A percentile compares a stretch with the other conserved stretches of the same genome.
These are phyloP conservation scores for Neurospora sp. DNA, from an alignment of 495 filamentous ascomycete genomes.

Conservation along the genomic window DNA sequence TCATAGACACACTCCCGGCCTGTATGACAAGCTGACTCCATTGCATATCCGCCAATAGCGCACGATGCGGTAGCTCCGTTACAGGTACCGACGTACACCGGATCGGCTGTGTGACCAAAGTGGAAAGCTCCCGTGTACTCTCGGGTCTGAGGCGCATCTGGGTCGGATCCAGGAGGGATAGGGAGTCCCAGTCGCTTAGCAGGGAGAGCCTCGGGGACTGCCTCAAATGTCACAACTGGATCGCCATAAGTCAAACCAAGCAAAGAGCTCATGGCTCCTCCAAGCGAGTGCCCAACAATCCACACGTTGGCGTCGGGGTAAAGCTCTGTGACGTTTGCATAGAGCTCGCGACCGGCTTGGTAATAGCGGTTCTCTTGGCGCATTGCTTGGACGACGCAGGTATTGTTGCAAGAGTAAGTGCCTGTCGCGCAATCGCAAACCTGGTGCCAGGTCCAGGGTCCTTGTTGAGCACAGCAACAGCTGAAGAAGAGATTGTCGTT, in stretches of 20 bases:
- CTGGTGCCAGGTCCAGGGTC: slow-evolving; percentile 74
- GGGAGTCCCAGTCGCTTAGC: slow-evolving; percentile 80
- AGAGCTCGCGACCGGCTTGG: slow-evolving; percentile 72
- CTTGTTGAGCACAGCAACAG: slow-evolving; percentile 92
- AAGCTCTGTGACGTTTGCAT: slow-evolving; percentile 79
- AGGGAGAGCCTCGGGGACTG: slow-evolving; percentile 79
- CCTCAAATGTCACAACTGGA: slow-evolving; percentile 82
- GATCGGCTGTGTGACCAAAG: slow-evolving; percentile 92
- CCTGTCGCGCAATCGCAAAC: slow-evolving; percentile 83
- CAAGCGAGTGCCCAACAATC: slow-evolving; percentile 83
- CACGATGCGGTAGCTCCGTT: slow-evolving; percentile 81
- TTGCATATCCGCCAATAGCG: slow-evolving; percentile 85
- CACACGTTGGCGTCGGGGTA: slow-evolving; percentile 84
- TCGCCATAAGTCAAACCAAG: slow-evolving; percentile 84
- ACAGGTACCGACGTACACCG: slow-evolving; percentile 87
- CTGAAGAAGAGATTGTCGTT: slow-evolving; percentile 98
- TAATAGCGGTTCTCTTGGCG: slow-evolving; percentile 84
- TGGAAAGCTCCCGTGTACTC: slow-evolving; percentile 74
- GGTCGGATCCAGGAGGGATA: slow-evolving; percentile 65
- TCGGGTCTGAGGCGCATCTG: slow-evolving; percentile 58
- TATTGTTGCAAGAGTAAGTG: slow-evolving; percentile 82
- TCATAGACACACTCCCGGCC: slow-evolving; percentile 85
- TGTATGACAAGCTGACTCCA: slow-evolving; percentile 86
- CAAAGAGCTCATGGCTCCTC: slow-evolving; percentile 74
- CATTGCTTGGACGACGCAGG: slow-evolving; percentile 69